A percentile compares a stretch with the other conserved stretches of the same genome.
Conservation (phyloP, 106 monocot species). For the Dendrobium huoshanense region DNA sequence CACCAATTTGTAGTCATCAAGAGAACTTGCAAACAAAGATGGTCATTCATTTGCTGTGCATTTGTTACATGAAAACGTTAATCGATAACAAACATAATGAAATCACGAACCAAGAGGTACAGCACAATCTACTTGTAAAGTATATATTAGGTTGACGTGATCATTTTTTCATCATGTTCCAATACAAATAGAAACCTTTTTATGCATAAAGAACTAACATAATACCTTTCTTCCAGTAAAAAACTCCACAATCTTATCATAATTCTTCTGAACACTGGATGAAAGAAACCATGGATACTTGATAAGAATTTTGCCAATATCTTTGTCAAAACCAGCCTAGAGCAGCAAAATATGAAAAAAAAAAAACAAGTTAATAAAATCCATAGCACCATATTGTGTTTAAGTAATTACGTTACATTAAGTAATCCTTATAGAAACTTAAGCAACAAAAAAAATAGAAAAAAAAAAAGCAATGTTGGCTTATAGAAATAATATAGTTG, state of each 20-base stretch:
- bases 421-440: not conserved
- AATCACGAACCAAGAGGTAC: not conserved
- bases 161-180: not conserved
- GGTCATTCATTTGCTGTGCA: not conserved
- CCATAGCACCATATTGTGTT: not conserved
- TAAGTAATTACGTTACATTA: not conserved
- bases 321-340: slow-evolving; percentile 58
- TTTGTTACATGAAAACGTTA: not conserved
- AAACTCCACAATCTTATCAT: slow-evolving; percentile 40
- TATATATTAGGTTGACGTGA: not conserved
- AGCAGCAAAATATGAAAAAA: slow-evolving; percentile 16
- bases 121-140: not conserved
- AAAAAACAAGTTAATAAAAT: not conserved
- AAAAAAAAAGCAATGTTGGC: not conserved
- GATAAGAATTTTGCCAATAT: slow-evolving; percentile 47
- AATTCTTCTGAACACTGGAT: slow-evolving; percentile 58
- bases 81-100: not conserved
- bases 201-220: not conserved
- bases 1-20: too few species aligned
- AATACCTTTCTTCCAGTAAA: slow-evolving; percentile 66
- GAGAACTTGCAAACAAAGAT: not conserved
- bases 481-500: not conserved
- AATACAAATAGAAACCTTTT: not conserved
- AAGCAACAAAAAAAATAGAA: not conserved
- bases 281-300: slow-evolving; percentile 98